These are phyloP conservation scores for Macrolepiota dolichaula DNA, from an alignment of 768 basidiomycete genomes.

Conservation along the genomic window DNA sequence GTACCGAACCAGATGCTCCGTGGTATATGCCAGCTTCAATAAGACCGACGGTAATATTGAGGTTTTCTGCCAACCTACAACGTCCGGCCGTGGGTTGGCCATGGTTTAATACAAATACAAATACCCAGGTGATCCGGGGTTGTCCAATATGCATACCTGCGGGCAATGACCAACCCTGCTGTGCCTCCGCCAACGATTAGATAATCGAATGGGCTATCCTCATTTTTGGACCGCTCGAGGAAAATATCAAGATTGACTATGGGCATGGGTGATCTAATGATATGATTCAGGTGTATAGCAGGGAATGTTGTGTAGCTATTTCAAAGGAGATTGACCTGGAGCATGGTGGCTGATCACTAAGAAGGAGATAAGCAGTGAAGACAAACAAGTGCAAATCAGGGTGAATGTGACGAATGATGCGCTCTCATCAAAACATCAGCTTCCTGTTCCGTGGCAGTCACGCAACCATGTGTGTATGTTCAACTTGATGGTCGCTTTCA, in stretches of 20 bases:
- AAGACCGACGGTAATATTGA: constrained; percentile 30
- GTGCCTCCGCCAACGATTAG: constrained; percentile 23
- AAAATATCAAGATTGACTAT: not conserved
- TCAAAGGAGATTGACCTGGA: not conserved
- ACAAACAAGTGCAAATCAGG: not conserved
- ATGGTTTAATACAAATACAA: not conserved
- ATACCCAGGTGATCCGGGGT: not conserved
- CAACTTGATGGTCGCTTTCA: not conserved
- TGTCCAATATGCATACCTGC: constrained; percentile 8
- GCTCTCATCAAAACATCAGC: no score
- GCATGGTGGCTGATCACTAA: not conserved
- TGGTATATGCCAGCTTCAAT: constrained; percentile 28
- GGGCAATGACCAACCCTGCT: constrained; percentile 20
- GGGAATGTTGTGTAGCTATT: not conserved
- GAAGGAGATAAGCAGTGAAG: no score
- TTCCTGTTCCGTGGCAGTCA: not conserved
- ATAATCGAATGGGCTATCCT: constrained; percentile 19
- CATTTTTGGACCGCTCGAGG: not conserved
- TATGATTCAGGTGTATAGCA: not conserved
- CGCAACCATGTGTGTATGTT: not conserved
- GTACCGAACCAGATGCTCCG: not conserved
- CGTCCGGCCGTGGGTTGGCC: not conserved
- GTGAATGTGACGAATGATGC: no score
- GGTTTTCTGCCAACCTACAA: constrained; percentile 33
- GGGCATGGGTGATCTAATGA: not conserved